Evolutionary conservation across 305 asterid species (phyloP).

Genomic region (Andrographis paniculata): DNA sequence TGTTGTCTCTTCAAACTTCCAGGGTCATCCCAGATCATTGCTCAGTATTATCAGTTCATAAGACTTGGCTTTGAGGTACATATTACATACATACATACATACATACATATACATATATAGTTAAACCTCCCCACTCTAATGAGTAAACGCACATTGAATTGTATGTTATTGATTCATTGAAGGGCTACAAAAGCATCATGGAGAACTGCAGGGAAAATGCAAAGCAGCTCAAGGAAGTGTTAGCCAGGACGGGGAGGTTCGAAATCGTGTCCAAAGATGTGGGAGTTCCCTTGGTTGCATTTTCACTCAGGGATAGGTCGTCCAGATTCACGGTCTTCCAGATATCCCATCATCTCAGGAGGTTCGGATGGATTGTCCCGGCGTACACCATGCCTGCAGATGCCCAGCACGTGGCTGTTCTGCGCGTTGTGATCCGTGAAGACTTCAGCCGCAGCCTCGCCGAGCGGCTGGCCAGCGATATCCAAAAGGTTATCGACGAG

Average conservation of each 20-base stretch:
- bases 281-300: constrained; percentile 26
- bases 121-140: too few relatives aligned
- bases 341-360: constrained; percentile 18
- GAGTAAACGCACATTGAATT: too few relatives aligned
- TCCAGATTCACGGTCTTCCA: constrained; percentile 20
- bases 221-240: constrained; percentile 18
- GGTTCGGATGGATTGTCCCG: constrained; percentile 22
- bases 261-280: constrained; percentile 24
- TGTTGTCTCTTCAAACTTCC: not conserved
- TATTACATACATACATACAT: too few relatives aligned
- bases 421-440: constrained; percentile 15
- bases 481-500: constrained; percentile 23
- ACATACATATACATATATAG: too few relatives aligned
- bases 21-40: constrained; percentile 37
- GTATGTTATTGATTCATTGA: too few relatives aligned
- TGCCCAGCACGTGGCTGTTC: constrained; percentile 13
- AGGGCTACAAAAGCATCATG: constrained; percentile 29
- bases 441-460: constrained; percentile 27
- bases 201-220: constrained; percentile 29
- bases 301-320: constrained; percentile 21
- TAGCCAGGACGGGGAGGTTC: constrained; percentile 19
- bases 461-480: constrained; percentile 23
- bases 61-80: constrained; percentile 38
- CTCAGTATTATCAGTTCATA: constrained; percentile 38
- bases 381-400: constrained; percentile 18